phyloP scores from a whole-genome alignment of 305 asterid genomes.

The Ajuga reptans region DNA sequence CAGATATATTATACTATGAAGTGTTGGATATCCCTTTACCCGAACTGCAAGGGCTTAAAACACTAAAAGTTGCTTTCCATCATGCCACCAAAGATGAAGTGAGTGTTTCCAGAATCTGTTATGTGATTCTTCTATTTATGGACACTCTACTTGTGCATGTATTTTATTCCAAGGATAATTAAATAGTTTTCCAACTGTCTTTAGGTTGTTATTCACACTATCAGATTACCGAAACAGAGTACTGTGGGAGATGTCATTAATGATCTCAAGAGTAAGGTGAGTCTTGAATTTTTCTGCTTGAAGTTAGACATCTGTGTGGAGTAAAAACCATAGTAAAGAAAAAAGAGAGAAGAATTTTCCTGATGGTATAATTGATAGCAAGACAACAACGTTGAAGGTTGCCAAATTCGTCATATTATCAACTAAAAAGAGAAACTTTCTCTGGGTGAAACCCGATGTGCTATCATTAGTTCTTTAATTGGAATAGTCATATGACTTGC shows the following conservation, averaged over 20 bases:
- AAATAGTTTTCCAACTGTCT: constrained; percentile 20
- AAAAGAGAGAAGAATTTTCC: not conserved
- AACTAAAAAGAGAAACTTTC: not conserved
- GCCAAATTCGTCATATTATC: not conserved
- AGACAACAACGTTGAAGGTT: not conserved
- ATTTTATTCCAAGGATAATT: constrained; percentile 2
- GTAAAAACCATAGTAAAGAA: not conserved
- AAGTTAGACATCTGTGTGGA: not conserved
- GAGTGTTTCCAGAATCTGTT: constrained; percentile 24
- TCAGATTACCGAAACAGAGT: constrained; percentile 72
- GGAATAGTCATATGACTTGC: not conserved
- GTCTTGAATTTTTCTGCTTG: constrained; percentile 20
- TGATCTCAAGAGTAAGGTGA: constrained; percentile 56
- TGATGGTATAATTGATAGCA: not conserved
- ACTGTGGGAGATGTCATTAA: constrained; percentile 63
- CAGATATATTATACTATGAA: constrained; percentile 79
- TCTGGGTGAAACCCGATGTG: not conserved
- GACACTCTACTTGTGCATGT: constrained; percentile 3
- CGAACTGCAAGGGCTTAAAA: constrained; percentile 71
- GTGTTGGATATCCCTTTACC: constrained; percentile 81
- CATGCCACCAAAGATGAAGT: constrained; percentile 70
- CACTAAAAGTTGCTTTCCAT: constrained; percentile 75
- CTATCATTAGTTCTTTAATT: not conserved
- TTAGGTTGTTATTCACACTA: constrained; percentile 60
- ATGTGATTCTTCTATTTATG: not conserved